A percentile compares a stretch with the other conserved stretches of the same genome.
These are phyloP conservation scores for Backusella sp. DNA, from an alignment of 192 early-diverging fungal species.

Conservation along the genomic window DNA sequence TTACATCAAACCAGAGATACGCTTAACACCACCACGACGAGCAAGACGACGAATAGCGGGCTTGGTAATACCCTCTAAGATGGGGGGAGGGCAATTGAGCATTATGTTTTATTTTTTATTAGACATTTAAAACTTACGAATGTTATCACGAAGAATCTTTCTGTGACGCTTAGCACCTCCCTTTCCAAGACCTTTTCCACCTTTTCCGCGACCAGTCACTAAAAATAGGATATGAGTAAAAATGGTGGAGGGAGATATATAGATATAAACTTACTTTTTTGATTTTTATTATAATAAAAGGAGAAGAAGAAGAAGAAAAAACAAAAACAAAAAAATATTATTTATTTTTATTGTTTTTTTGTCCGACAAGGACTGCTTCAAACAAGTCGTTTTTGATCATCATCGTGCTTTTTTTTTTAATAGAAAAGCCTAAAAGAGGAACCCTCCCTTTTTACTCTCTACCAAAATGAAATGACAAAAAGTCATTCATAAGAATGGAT, in stretches of 20 bases:
- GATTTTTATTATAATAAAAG: background rate
- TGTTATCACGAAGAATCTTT: slow-evolving; percentile 99
- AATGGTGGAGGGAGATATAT: too few species aligned
- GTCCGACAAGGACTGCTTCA: too few species aligned
- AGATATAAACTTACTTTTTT: background rate
- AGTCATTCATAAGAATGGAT: too few species aligned
- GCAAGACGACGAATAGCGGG: slow-evolving; percentile 93
- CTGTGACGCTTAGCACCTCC: slow-evolving; percentile 99
- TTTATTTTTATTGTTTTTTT: background rate
- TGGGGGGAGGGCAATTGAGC: background rate
- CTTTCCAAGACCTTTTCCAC: slow-evolving; percentile 99
- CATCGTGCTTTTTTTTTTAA: too few species aligned
- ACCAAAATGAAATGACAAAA: too few species aligned
- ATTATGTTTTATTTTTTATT: too few species aligned
- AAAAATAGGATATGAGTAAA: background rate
- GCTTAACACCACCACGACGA: slow-evolving; percentile 99
- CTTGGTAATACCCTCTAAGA: slow-evolving; percentile 35
- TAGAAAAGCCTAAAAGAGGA: too few species aligned
- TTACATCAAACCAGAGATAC: slow-evolving; percentile 89
- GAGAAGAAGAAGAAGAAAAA: background rate
- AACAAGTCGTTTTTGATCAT: too few species aligned
- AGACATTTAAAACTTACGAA: slow-evolving; percentile 37
- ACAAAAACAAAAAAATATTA: background rate
- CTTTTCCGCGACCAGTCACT: slow-evolving; percentile 98
- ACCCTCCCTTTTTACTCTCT: too few species aligned